phyloP scores from a whole-genome alignment of 2,329 filamentous ascomycete species.

The Alternaria hordeiaustralica region DNA sequence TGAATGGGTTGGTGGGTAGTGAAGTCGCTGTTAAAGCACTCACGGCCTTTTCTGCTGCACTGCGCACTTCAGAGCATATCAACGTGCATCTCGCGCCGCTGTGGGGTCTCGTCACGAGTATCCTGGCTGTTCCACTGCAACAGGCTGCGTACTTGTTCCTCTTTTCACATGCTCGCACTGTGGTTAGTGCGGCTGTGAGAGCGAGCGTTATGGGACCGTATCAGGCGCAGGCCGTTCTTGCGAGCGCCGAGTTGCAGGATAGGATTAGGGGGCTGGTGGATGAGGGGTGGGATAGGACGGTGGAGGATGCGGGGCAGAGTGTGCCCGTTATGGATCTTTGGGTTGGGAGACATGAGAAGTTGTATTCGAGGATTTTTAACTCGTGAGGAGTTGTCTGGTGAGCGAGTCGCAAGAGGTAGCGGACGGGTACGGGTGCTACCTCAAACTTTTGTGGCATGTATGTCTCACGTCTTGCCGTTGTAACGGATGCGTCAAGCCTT shows the following conservation, averaged over 20 bases:
- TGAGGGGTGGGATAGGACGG: constrained; percentile 63
- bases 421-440: neutral
- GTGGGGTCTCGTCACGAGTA: constrained; percentile 69
- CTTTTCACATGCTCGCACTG: constrained; percentile 76
- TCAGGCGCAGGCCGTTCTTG: constrained; percentile 76
- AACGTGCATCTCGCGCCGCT: constrained; percentile 73
- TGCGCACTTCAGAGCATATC: constrained; percentile 36
- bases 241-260: constrained; percentile 63
- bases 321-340: constrained; percentile 82
- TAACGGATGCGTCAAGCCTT: neutral
- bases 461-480: neutral
- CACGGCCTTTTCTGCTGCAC: constrained; percentile 33
- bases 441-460: neutral
- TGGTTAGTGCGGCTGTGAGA: constrained; percentile 77
- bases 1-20: neutral
- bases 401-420: neutral
- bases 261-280: constrained; percentile 66
- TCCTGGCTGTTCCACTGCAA: constrained; percentile 65
- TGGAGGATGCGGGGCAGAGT: constrained; percentile 74
- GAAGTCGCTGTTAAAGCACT: constrained; percentile 32
- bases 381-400: constrained; percentile 58
- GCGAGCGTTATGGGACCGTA: constrained; percentile 82
- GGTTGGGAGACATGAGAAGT: constrained; percentile 80
- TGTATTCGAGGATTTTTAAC: constrained; percentile 88
- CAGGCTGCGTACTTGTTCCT: constrained; percentile 78